Conservation (phyloP, 495 filamentous ascomycete species). For the Sporormia fimetaria region DNA sequence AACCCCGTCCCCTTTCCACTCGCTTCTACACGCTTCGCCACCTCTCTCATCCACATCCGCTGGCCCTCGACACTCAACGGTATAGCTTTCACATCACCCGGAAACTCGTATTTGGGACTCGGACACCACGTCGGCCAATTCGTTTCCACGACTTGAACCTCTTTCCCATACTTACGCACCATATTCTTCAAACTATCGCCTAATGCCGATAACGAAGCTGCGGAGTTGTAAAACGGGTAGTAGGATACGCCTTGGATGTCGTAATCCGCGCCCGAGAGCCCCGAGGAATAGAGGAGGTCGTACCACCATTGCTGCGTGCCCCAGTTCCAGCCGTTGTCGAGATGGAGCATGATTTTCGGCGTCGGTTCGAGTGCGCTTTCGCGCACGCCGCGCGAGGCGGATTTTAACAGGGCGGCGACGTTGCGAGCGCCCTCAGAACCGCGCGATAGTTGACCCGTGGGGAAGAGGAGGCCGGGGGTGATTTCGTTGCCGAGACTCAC, state of each 20-base stretch:
- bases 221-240: constrained; percentile 40
- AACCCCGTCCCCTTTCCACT: constrained; percentile 34
- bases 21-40: constrained; percentile 29
- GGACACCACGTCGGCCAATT: constrained; percentile 37
- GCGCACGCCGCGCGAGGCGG: constrained; percentile 32
- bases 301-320: constrained; percentile 38
- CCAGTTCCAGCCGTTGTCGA: constrained; percentile 39
- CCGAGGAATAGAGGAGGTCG: constrained; percentile 29
- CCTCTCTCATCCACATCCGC: constrained; percentile 31
- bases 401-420: constrained; percentile 32
- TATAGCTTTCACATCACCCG: constrained; percentile 30
- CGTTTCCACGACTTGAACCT: constrained; percentile 38
- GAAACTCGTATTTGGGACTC: constrained; percentile 30
- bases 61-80: constrained; percentile 34
- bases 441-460: constrained; percentile 32
- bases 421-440: constrained; percentile 27
- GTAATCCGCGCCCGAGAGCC: constrained; percentile 28
- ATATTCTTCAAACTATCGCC: constrained; percentile 29
- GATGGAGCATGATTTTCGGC: constrained; percentile 38
- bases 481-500: constrained; percentile 39
- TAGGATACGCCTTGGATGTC: constrained; percentile 39
- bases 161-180: constrained; percentile 35
- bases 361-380: constrained; percentile 27
- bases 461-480: constrained; percentile 38
- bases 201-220: constrained; percentile 33